phyloP scores from a whole-genome alignment of 2,329 filamentous ascomycete genomes.

The Talaromyces pinophilus region DNA sequence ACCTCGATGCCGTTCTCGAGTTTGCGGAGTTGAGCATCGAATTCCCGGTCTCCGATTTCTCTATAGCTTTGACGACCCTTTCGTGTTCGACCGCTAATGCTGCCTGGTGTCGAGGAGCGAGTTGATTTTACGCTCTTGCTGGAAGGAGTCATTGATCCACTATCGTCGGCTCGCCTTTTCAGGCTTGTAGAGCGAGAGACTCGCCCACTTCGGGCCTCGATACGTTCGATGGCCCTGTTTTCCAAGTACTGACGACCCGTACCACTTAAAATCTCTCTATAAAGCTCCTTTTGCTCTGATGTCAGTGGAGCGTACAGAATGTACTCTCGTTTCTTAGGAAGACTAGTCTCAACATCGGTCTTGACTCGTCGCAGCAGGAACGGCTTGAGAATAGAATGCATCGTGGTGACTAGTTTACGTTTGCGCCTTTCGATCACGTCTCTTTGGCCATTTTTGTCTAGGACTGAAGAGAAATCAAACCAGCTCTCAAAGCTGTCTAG shows the following conservation, averaged over 20 bases:
- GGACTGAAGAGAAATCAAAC: slow-evolving; percentile 94
- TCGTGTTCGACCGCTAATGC: slow-evolving; percentile 53
- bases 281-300: slow-evolving; percentile 85
- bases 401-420: slow-evolving; percentile 77
- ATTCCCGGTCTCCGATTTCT: slow-evolving; percentile 78
- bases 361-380: slow-evolving; percentile 87
- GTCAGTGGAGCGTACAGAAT: slow-evolving; percentile 93
- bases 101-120: slow-evolving; percentile 70
- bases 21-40: slow-evolving; percentile 67
- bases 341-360: slow-evolving; percentile 82
- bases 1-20: slow-evolving; percentile 59
- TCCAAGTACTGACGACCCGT: slow-evolving; percentile 59
- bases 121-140: slow-evolving; percentile 76
- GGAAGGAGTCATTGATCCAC: slow-evolving; percentile 48
- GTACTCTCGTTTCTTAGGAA: slow-evolving; percentile 97
- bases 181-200: slow-evolving; percentile 47
- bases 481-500: slow-evolving; percentile 90
- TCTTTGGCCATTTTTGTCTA: slow-evolving; percentile 77
- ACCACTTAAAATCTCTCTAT: slow-evolving; percentile 80
- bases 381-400: slow-evolving; percentile 90
- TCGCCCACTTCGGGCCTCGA: slow-evolving; percentile 40
- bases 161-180: slow-evolving; percentile 58
- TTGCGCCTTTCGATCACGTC: slow-evolving; percentile 78
- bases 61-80: slow-evolving; percentile 60
- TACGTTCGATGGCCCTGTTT: slow-evolving; percentile 52